Base-by-base conservation (phyloP, 352 stramenopile genomes). In the Phytopythium montanum region DNA sequence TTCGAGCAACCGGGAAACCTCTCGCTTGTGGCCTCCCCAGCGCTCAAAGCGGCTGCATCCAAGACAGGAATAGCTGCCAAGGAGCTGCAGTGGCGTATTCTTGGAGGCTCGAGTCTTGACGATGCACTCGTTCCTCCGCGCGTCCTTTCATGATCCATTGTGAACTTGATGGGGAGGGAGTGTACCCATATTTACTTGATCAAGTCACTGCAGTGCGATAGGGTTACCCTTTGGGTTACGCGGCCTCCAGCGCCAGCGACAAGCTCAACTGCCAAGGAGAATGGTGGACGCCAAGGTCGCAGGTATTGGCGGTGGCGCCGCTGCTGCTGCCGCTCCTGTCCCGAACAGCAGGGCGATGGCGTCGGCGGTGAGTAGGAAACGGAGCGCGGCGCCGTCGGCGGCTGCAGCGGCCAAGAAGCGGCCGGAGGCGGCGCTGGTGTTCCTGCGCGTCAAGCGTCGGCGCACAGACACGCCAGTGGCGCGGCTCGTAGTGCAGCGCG, bases 361-460 rank as follows among this genome's bases (percentile, higher is more conserved):
- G 29, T 26, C 34, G 34, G 33, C 34, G 23, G 14, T 13, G 23
- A 36, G 33, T 8, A 39, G 52, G 21, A 58, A 58, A 23, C 34
- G 52, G 21, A 45, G 52, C 18, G 52, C 52, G 14, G 52, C 23
- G 34, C 13, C 21, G 12, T 14, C 9, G 4, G 34, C 14, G n/a
- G 23, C 5, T 2, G 31, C 21, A 23, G 52, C 13, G 10, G 5
- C 52, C n/a, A 23, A 28, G 52, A 56, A 59, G 29, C 68, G 65
- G 51, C 70, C 73, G 26, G 16, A 58, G 52, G 52, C 48, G 48
- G 78, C 76, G 52, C 70, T 75, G 28, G 85, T 94, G 28, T 87
- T 94, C 36, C 54, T 94, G 54, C 83, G 85, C 19, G 70, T 94
- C 29, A 94, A 94, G 65, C 85, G 85, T 59, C 90, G 90, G 65